phyloP scores from a whole-genome alignment of 208 protist genomes.

The Angomonas desouzai region DNA sequence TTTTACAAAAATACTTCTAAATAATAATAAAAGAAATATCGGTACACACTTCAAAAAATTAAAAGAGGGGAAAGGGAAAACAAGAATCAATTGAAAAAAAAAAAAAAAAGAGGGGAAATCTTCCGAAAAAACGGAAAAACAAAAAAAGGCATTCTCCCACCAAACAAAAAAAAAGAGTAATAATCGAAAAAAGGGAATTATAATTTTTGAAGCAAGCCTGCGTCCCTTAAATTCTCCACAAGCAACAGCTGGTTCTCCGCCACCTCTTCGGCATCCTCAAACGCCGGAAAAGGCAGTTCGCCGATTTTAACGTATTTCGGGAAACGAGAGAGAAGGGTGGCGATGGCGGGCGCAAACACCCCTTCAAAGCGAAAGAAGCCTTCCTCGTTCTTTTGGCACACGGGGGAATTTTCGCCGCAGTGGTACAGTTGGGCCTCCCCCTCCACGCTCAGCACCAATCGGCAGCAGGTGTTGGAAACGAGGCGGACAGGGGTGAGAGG shows the following conservation, averaged over 20 bases:
- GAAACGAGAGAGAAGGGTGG: conserved; percentile 38
- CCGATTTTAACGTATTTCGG: conserved; percentile 27
- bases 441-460: conserved; percentile 38
- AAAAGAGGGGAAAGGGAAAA: neutral
- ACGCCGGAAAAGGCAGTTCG: conserved; percentile 46
- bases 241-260: conserved; percentile 46
- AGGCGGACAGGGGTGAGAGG: conserved; percentile 28
- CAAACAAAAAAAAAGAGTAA: conserved; percentile 1
- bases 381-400: conserved; percentile 39
- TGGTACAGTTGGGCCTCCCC: conserved; percentile 62
- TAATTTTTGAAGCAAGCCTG: conserved; percentile 26
- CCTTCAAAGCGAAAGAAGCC: conserved; percentile 55
- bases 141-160: neutral
- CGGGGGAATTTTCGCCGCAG: conserved; percentile 40
- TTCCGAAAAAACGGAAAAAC: neutral
- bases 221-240: conserved; percentile 33
- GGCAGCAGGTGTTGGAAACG: conserved; percentile 31
- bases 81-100: neutral
- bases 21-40: neutral
- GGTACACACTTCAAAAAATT: neutral
- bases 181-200: neutral
- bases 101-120: conserved; percentile 2
- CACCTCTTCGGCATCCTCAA: conserved; percentile 46
- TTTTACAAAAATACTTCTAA: neutral
- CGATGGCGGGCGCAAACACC: conserved; percentile 61